Base-by-base conservation (phyloP, 768 basidiomycete species). In the Gymnopilus dilepis region DNA sequence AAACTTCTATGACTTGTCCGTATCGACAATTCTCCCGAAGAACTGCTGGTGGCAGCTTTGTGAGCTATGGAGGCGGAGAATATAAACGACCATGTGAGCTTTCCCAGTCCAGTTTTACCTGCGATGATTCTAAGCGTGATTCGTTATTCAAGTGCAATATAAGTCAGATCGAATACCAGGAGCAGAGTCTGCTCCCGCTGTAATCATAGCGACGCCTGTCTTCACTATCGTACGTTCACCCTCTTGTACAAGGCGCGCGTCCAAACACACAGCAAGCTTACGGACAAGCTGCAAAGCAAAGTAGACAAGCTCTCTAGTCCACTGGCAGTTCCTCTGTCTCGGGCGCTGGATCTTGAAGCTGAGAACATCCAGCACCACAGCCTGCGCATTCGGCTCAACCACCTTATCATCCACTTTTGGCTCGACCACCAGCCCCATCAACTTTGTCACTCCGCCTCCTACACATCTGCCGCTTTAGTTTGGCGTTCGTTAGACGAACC, bases 1-100 rank as follows among this genome's bases (percentile, higher is more conserved):
- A 92, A 94, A 64, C 86, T 86, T 0, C 84, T 78, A 21, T 65
- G 96, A 5, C 72, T 97, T 17, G 58, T 75, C 8, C 87, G 85
- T 2, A 73, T 90, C 31, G 94, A 97, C 64, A 80, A 89, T 62
- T 90, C 88, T 0, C 84, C 84, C 0, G 95, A 96, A 68, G 95
- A 97, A 73, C 74, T 96, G 45, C 82, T 91, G 43, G 76, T 89
- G 37, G 86, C 82, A 63, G 90, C 90, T 6, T 78, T 80, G 2
- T 73, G 77, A 7, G 89, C 91, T 0, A 64, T 83, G 21, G 79
- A 81, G 61, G 77, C 79, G 7, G 86, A 86, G 19, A 86, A 81
- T 51, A 65, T 77, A 6, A 79, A 83, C 38, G 86, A 87, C 79
- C 95, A 95, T 72, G 94, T 93, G 65, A 64, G 89, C 79, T n/a